phyloP scores from a whole-genome alignment of 2,329 filamentous ascomycete species.

The Xylaria sp. region DNA sequence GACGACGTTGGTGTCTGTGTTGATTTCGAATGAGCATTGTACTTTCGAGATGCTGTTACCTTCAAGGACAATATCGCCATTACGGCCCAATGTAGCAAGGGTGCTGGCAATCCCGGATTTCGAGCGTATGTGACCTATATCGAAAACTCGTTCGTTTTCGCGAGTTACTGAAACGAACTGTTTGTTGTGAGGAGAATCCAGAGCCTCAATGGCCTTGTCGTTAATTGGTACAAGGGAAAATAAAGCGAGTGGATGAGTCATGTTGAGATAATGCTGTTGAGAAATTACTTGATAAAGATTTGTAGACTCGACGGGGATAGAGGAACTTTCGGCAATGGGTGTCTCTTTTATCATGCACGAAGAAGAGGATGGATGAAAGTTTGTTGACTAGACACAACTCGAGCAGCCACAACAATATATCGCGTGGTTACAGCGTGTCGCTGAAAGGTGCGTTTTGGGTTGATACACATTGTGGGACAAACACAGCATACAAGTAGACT shows the following conservation, averaged over 20 bases:
- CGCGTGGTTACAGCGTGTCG: neutral
- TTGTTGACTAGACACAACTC: neutral
- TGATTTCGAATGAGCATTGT: constrained; percentile 20
- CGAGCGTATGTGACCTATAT: constrained; percentile 3
- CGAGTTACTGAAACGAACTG: neutral
- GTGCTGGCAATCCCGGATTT: neutral
- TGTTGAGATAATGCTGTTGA: neutral
- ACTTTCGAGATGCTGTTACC: neutral
- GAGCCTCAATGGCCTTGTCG: neutral
- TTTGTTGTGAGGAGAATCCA: neutral
- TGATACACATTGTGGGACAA: neutral
- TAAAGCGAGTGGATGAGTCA: neutral
- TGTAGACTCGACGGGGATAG: too few relatives aligned
- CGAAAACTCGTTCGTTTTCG: neutral
- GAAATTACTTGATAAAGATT: too few relatives aligned
- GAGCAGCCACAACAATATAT: neutral
- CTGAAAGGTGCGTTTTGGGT: neutral
- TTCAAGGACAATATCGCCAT: neutral
- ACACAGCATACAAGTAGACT: neutral
- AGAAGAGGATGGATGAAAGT: neutral
- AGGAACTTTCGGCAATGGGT: neutral
- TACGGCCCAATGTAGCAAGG: constrained; percentile 2
- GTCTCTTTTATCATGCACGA: neutral
- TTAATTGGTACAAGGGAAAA: constrained; percentile 3
- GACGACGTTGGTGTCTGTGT: neutral